Base-by-base conservation (phyloP, 2,329 filamentous ascomycete species). In the Didymosphaeria variabile region DNA sequence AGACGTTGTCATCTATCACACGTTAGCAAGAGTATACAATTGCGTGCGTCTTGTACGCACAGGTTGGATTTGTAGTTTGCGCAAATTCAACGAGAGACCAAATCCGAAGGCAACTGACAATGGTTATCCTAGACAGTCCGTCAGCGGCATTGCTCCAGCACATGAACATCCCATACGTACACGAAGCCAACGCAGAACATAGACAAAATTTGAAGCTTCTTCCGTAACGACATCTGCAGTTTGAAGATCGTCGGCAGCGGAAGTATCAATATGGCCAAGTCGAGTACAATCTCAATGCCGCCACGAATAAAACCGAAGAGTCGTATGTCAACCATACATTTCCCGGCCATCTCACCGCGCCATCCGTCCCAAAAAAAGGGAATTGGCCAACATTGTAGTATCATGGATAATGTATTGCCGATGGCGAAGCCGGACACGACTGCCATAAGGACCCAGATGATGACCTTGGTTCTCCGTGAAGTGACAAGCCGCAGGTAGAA, bases 321-420 rank as follows among this genome's bases (percentile, higher is more conserved):
- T 12, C 75, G 76, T 34, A 81, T 72, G 42, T 80, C 68, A 23
- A 80, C 74, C 62, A 75, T 77, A 47, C 67, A 70, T 15, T 68
- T 59, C 19, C 72, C 77, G 17, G 67, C 31, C 38, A 69, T 72
- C 40, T 79, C 72, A n/a, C 73, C 73, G 34, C 73, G 73, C 80
- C 79, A 82, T 19, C 74, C 76, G 21, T 74, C 67, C 80, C 79
- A 81, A 40, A 79, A 79, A n/a, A 73, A 77, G 1, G 61, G 52
- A 7, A 81, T 66, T 0, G 80, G 80, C 5, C 60, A 62, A 57
- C 78, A 81, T 45, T 81, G 76, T 42, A 73, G 70, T 13, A 70
- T 62, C 47, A 79, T 79, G 29, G 69, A 17, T 36, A 72, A 60
- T 5, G 65, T 59, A 56, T 73, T 74, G 3, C 61, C 65, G 32